Evolutionary conservation across 1,284 basidiomycete genomes (phyloP).

Genomic region (Trichosporon inkin): DNA sequence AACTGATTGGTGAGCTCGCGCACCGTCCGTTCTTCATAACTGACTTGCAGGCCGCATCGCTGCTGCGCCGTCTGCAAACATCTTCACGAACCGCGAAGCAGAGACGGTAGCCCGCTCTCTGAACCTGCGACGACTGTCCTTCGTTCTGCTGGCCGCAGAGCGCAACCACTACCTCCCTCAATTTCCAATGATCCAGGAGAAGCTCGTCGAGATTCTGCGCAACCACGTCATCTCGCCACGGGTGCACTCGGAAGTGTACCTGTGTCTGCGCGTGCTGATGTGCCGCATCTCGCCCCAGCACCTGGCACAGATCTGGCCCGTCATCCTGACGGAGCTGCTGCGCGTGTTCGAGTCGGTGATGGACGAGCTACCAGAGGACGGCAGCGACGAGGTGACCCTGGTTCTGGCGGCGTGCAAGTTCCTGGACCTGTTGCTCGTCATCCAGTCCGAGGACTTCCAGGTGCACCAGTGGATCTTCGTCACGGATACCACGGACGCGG

Average conservation of each 20-base stretch:
- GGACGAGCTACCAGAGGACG: conserved; percentile 57
- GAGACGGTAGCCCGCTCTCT: conserved; percentile 86
- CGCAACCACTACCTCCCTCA: conserved; percentile 86
- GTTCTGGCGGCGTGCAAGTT: conserved; percentile 89
- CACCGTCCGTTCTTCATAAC: neutral
- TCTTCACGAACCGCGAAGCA: conserved; percentile 92
- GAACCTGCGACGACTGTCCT: conserved; percentile 81
- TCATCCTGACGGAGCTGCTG: conserved; percentile 80
- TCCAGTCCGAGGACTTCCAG: conserved; percentile 97
- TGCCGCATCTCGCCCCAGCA: conserved; percentile 90
- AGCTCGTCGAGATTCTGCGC: conserved; percentile 86
- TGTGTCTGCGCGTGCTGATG: conserved; percentile 85
- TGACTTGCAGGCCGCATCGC: conserved; percentile 66
- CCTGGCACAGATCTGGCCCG: conserved; percentile 93
- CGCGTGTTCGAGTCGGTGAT: conserved; percentile 58
- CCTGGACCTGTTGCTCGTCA: conserved; percentile 79
- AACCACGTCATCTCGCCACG: conserved; percentile 69
- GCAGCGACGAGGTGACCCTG: conserved; percentile 74
- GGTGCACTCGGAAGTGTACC: conserved; percentile 87
- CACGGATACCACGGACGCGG: conserved; percentile 93
- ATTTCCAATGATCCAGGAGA: conserved; percentile 90
- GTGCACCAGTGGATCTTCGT: conserved; percentile 99
- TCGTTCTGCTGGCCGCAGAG: conserved; percentile 76
- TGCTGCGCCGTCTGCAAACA: conserved; percentile 84
- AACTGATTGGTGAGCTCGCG: conserved; percentile 64